Conservation (phyloP, 2,329 filamentous ascomycete species). For the Penicillium nordicum region DNA sequence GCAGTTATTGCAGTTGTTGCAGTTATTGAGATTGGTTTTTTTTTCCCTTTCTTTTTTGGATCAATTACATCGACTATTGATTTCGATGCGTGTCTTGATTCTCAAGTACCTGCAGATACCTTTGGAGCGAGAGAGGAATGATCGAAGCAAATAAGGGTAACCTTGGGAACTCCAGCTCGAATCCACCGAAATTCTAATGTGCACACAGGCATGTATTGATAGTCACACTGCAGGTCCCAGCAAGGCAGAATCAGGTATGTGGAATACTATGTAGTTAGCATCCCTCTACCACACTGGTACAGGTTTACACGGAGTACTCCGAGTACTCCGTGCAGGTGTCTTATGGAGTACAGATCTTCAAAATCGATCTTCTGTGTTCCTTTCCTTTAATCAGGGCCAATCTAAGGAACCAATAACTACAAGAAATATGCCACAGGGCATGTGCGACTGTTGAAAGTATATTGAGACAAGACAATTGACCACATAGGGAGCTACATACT, state of each 20-base stretch:
- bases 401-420: not conserved
- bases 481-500: not conserved
- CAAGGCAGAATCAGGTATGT: not conserved
- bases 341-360: not conserved
- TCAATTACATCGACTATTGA: conserved; percentile 11
- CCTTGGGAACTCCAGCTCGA: not conserved
- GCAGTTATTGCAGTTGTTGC: conserved; percentile 1
- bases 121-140: not conserved
- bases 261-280: not conserved
- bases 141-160: not conserved
- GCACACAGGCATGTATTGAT: not conserved
- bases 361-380: not conserved
- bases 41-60: not conserved
- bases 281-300: not conserved
- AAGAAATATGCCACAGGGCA: not conserved
- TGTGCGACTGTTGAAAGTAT: not conserved
- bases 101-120: conserved; percentile 19
- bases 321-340: not conserved
- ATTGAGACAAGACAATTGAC: not conserved
- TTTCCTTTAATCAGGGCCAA: not conserved
- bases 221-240: conserved; percentile 7
- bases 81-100: not conserved
- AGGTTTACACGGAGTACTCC: not conserved
- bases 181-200: not conserved
- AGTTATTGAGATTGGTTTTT: conserved; percentile 3